Evolutionary conservation across 148 eudicot species (phyloP).

Genomic region (Rhododendron williamsianum): DNA sequence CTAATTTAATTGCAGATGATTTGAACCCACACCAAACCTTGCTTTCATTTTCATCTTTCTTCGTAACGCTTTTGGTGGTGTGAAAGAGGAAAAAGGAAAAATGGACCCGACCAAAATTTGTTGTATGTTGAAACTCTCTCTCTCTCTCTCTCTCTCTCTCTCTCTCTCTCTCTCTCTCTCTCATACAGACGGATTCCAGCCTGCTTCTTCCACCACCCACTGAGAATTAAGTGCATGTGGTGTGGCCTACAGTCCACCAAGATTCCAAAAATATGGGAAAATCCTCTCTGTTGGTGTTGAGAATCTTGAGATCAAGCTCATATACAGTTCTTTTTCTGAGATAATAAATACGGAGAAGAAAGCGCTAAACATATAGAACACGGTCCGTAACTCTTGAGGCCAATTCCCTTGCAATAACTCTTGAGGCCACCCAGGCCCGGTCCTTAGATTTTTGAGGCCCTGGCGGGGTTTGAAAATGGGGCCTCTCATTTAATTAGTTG

Average conservation of each 20-base stretch:
- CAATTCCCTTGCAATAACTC: too few species aligned
- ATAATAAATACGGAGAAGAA: neutral
- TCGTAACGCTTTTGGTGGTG: neutral
- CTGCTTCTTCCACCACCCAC: neutral
- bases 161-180: neutral
- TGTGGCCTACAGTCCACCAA: neutral
- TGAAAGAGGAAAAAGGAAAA: neutral
- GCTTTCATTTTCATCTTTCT: conserved; percentile 10
- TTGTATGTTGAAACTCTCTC: neutral
- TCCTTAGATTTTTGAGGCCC: too few species aligned
- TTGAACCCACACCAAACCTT: conserved; percentile 9
- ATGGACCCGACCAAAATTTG: neutral
- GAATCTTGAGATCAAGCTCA: neutral
- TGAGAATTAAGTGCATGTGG: neutral
- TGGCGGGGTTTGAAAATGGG: too few species aligned
- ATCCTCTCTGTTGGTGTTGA: neutral
- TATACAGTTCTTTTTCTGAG: neutral
- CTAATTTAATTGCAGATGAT: neutral
- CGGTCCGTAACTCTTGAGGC: too few species aligned
- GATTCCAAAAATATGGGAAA: neutral
- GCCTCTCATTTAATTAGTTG: too few species aligned
- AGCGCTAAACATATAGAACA: neutral
- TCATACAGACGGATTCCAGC: neutral
- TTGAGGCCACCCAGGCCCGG: too few species aligned
- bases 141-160: neutral